These are phyloP conservation scores for Stylonectria norvegica DNA, from an alignment of 2,329 filamentous ascomycete genomes.

Conservation along the genomic window DNA sequence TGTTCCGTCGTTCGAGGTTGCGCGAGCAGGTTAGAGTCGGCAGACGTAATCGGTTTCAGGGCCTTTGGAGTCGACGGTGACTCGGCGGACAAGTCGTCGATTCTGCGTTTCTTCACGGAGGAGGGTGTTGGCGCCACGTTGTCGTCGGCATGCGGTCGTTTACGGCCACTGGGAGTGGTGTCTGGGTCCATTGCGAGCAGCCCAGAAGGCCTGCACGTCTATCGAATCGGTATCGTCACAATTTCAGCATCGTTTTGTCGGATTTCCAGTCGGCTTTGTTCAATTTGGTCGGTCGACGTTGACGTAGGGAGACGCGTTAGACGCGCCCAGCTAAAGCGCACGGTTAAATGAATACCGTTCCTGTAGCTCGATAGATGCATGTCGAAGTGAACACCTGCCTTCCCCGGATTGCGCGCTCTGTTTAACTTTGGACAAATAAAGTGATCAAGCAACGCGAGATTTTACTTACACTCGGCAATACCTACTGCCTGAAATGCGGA, in stretches of 20 bases:
- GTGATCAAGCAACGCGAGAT: no score
- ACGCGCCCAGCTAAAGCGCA: conserved; percentile 21
- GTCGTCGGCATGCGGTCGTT: conserved; percentile 22
- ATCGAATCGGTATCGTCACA: conserved; percentile 7
- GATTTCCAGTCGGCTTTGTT: no score
- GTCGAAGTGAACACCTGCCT: background rate
- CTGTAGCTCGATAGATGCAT: conserved; percentile 7
- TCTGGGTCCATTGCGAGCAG: conserved; percentile 27
- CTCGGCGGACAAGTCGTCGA: conserved; percentile 26
- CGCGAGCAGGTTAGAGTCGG: conserved; percentile 28
- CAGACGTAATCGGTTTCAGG: conserved; percentile 31
- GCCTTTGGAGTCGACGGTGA: conserved; percentile 30
- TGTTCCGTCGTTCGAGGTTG: conserved; percentile 17
- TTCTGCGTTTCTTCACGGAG: conserved; percentile 30
- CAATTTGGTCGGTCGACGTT: conserved; percentile 9
- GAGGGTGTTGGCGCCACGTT: conserved; percentile 25
- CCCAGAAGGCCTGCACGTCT: background rate
- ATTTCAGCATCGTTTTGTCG: conserved; percentile 13
- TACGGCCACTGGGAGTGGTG: conserved; percentile 21
- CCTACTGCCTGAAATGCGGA: no score
- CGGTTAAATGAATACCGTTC: conserved; percentile 8
- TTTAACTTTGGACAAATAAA: no score
- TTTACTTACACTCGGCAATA: no score
- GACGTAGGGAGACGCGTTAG: conserved; percentile 22
- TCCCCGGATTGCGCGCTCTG: background rate